A percentile compares a stretch with the other conserved stretches of the same genome.
Conservation (phyloP, 1,284 basidiomycete genomes). For the Sporisorium graminicola region DNA sequence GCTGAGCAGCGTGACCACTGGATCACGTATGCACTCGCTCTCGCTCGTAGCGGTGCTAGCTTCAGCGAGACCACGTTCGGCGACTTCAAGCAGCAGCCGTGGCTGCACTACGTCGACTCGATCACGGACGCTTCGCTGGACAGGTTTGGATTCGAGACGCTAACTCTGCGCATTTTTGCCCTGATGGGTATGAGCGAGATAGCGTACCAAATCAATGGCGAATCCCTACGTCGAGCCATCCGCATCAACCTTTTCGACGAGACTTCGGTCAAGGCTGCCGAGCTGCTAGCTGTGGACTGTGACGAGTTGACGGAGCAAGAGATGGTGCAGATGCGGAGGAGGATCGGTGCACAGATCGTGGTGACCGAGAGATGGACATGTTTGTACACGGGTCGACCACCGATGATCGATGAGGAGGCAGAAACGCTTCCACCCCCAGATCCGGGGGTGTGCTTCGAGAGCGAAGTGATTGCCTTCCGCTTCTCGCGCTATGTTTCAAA, state of each 20-base stretch:
- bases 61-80: not conserved
- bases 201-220: conserved; percentile 30
- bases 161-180: conserved; percentile 22
- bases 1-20: conserved; percentile 33
- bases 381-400: conserved; percentile 24
- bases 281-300: conserved; percentile 7
- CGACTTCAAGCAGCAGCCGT: not conserved
- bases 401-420: conserved; percentile 44
- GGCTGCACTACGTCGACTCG: conserved; percentile 25
- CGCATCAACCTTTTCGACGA: conserved; percentile 32
- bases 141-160: conserved; percentile 34
- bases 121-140: conserved; percentile 28
- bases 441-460: conserved; percentile 1
- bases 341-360: conserved; percentile 19
- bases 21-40: conserved; percentile 30
- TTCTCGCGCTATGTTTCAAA: conserved; percentile 20
- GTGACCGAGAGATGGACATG: conserved; percentile 32
- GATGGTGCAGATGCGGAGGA: conserved; percentile 25
- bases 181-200: conserved; percentile 32
- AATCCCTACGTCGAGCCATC: conserved; percentile 31
- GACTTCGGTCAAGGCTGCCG: conserved; percentile 6
- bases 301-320: conserved; percentile 14
- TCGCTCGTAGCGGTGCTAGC: conserved; percentile 19
- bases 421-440: conserved; percentile 9
- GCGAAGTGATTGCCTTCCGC: conserved; percentile 3